A percentile compares a stretch with the other conserved stretches of the same genome.
phyloP scores from a whole-genome alignment of 2,329 filamentous ascomycete species.

The Penicillium hesseltinei region DNA sequence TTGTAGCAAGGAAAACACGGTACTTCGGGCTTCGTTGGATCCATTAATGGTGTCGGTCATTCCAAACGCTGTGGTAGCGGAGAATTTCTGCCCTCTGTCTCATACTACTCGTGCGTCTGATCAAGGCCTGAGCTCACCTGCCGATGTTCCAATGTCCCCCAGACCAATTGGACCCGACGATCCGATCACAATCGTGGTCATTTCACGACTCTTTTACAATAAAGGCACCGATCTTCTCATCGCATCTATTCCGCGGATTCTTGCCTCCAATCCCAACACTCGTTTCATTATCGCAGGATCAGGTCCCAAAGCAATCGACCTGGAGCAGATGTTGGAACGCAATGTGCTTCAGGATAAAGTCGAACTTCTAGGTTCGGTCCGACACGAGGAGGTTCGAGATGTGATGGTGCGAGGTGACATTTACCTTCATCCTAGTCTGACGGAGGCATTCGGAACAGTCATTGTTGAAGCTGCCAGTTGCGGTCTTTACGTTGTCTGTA shows the following conservation, averaged over 20 bases:
- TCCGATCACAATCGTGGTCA: constrained; percentile 92
- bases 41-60: constrained; percentile 97
- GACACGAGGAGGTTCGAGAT: constrained; percentile 93
- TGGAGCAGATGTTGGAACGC: constrained; percentile 97
- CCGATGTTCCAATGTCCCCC: constrained; percentile 53
- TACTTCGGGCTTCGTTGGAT: constrained; percentile 88
- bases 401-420: constrained; percentile 98
- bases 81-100: constrained; percentile 80
- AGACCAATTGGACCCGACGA: constrained; percentile 76
- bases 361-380: constrained; percentile 84
- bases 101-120: constrained; percentile 45
- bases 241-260: constrained; percentile 87
- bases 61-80: constrained; percentile 93
- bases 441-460: constrained; percentile 95
- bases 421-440: constrained; percentile 90
- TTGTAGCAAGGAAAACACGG: constrained; percentile 90
- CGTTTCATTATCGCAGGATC: constrained; percentile 96
- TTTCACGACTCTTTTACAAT: constrained; percentile 97
- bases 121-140: constrained; percentile 20
- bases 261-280: constrained; percentile 85
- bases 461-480: constrained; percentile 96
- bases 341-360: constrained; percentile 92
- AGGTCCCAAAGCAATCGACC: constrained; percentile 92
- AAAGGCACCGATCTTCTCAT: constrained; percentile 98
- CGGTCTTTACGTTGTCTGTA: constrained; percentile 94